A percentile compares a stretch with the other conserved stretches of the same genome.
phyloP scores from a whole-genome alignment of 2,329 filamentous ascomycete species.

The Septoria petroselini region DNA sequence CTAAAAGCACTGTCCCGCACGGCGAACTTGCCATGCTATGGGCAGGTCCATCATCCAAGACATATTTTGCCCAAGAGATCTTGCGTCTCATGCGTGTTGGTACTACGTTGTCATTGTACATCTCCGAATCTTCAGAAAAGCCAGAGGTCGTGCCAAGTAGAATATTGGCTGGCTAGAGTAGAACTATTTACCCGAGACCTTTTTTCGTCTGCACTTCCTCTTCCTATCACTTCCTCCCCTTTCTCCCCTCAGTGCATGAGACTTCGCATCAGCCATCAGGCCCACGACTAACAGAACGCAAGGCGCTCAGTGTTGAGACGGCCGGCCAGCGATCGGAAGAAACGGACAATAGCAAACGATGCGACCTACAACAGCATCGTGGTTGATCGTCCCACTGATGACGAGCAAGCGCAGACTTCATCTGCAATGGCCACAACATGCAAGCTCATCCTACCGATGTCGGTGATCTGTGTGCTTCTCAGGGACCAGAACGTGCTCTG shows the following conservation, averaged over 20 bases:
- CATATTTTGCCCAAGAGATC: no score
- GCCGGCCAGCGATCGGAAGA: conserved; percentile 3
- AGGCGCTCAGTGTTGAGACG: neutral
- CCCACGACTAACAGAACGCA: conserved; percentile 18
- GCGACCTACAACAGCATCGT: conserved; percentile 43
- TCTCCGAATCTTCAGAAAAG: no score
- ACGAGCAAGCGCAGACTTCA: conserved; percentile 59
- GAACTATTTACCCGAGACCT: no score
- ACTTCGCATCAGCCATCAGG: no score
- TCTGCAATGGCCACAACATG: conserved; percentile 51
- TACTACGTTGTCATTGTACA: no score
- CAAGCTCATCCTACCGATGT: conserved; percentile 52
- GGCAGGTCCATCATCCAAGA: no score
- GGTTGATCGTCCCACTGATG: conserved; percentile 56
- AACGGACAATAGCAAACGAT: conserved; percentile 16
- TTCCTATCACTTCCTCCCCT: no score
- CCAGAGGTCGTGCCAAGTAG: no score
- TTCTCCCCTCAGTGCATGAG: no score
- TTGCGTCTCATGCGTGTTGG: no score
- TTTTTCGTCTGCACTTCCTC: no score
- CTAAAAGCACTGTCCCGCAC: neutral
- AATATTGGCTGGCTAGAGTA: no score
- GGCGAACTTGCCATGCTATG: neutral
- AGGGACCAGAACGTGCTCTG: conserved; percentile 41
- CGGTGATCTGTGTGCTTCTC: conserved; percentile 47